Conservation (phyloP, 2,329 filamentous ascomycete species). For the Curvularia hawaiiensis region DNA sequence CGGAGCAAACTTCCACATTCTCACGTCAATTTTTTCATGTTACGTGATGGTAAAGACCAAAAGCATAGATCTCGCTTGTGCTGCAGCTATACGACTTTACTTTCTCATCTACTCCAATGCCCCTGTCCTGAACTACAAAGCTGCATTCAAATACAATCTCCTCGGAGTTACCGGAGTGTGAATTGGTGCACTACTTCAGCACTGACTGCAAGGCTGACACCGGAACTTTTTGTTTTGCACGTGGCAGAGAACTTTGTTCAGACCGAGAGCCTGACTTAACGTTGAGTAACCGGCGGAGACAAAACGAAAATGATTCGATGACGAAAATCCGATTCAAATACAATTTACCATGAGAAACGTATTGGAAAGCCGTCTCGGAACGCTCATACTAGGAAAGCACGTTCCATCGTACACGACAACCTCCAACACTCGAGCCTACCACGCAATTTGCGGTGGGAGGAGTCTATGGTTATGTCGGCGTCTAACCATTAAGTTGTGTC, state of each 20-base stretch:
- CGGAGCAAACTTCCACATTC: background rate
- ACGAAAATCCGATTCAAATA: background rate
- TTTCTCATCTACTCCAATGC: background rate
- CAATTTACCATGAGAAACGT: background rate
- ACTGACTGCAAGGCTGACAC: background rate
- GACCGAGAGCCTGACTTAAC: background rate
- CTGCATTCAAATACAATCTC: background rate
- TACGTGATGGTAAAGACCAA: background rate
- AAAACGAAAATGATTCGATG: background rate
- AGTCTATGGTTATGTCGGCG: constrained; percentile 4
- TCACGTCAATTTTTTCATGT: background rate
- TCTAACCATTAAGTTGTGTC: constrained; percentile 4
- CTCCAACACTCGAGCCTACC: background rate
- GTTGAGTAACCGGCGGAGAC: background rate
- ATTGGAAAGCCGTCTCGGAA: background rate
- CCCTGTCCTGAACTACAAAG: background rate
- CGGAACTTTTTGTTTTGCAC: background rate
- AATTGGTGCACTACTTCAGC: background rate
- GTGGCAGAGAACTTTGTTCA: background rate
- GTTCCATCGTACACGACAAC: background rate
- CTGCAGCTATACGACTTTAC: background rate
- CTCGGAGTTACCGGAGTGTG: background rate
- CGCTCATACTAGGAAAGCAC: background rate
- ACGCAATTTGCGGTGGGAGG: constrained; percentile 1
- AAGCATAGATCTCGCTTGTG: background rate